These are phyloP conservation scores for Eragrostis nindensis DNA, from an alignment of 176 grass and related monocot genomes.

Conservation along the genomic window DNA sequence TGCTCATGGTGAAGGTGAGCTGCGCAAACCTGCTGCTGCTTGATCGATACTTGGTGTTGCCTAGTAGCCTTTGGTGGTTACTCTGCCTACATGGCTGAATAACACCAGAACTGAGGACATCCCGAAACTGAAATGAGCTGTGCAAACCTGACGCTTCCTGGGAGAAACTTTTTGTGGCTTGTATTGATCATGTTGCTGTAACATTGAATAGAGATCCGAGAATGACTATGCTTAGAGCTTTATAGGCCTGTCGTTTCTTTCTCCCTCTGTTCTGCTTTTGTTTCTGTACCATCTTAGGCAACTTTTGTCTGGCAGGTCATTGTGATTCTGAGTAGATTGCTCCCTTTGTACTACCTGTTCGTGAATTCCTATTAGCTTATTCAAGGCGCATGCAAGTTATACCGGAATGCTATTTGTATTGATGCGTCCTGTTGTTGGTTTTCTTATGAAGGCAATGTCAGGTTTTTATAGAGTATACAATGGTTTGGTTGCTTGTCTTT, in stretches of 20 bases:
- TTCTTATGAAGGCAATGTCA: not conserved
- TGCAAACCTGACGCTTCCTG: slow-evolving; percentile 10
- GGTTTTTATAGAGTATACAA: too few species aligned
- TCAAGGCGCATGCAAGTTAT: not conserved
- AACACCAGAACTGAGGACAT: not conserved
- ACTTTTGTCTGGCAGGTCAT: not conserved
- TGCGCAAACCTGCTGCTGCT: slow-evolving; percentile 56
- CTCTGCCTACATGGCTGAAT: slow-evolving; percentile 23
- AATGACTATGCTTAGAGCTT: slow-evolving; percentile 16
- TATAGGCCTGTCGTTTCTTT: slow-evolving; percentile 12
- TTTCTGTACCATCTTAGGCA: slow-evolving; percentile 37
- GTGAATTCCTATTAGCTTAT: not conserved
- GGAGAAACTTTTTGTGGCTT: slow-evolving; percentile 17
- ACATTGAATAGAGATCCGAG: slow-evolving; percentile 4
- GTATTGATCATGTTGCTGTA: slow-evolving; percentile 27
- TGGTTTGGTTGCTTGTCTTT: too few species aligned
- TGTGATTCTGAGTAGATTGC: not conserved
- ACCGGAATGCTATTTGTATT: not conserved
- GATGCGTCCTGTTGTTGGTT: not conserved
- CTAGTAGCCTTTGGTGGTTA: slow-evolving; percentile 24
- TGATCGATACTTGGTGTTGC: slow-evolving; percentile 28
- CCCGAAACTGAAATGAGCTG: slow-evolving; percentile 13
- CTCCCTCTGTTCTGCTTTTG: not conserved
- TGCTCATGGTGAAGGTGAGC: slow-evolving; percentile 73
- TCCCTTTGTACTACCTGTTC: not conserved